These are phyloP conservation scores for Lichtheimia hyalospora DNA, from an alignment of 371 early-diverging fungal genomes.

Conservation along the genomic window DNA sequence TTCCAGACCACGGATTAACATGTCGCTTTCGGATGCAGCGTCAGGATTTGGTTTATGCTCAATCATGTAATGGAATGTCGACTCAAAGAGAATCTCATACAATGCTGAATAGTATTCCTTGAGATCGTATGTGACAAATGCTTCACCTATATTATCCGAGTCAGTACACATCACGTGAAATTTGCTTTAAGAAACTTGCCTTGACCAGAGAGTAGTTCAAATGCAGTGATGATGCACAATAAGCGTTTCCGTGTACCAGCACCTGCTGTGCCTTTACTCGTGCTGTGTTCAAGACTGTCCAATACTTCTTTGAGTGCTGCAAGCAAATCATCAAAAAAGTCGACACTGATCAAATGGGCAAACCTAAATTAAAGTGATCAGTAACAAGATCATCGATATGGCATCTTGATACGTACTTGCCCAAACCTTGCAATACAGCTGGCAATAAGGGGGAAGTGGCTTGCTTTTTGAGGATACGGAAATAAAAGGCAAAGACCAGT, in stretches of 20 bases:
- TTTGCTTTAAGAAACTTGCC: constrained; percentile 19
- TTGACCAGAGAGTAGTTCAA: constrained; percentile 84
- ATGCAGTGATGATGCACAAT: constrained; percentile 86
- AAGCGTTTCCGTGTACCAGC: constrained; percentile 65
- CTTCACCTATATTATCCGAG: constrained; percentile 55
- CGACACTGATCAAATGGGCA: constrained; percentile 92
- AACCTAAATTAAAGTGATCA: constrained; percentile 48
- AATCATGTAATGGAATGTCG: constrained; percentile 66
- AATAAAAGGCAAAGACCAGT: constrained; percentile 88
- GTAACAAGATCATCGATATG: background rate
- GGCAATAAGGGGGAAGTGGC: constrained; percentile 78
- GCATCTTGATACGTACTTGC: constrained; percentile 46
- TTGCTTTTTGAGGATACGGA: constrained; percentile 88
- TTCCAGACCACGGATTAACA: constrained; percentile 78
- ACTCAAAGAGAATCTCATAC: constrained; percentile 72
- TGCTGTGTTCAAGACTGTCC: constrained; percentile 36
- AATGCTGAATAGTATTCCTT: constrained; percentile 82
- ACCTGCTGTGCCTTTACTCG: constrained; percentile 35
- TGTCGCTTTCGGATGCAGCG: constrained; percentile 70
- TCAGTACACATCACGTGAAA: background rate
- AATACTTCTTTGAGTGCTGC: constrained; percentile 80
- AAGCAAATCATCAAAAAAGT: constrained; percentile 91
- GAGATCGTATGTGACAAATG: constrained; percentile 78
- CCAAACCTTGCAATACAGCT: constrained; percentile 87
- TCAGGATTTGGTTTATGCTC: constrained; percentile 48